Conservation (phyloP, 2,329 filamentous ascomycete species). For the Colletotrichum sp. region DNA sequence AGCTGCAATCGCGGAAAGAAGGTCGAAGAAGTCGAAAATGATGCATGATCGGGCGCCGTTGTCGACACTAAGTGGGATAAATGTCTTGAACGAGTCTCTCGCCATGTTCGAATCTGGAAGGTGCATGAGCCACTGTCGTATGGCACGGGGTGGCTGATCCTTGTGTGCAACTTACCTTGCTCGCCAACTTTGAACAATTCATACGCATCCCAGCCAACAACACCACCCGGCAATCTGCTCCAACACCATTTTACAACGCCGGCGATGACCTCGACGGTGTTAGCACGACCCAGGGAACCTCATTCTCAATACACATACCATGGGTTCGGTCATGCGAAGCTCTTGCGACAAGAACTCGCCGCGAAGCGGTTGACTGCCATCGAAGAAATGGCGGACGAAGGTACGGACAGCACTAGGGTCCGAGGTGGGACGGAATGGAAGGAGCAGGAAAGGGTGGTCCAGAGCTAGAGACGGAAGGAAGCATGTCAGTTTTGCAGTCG, state of each 20-base stretch:
- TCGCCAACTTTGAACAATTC: constrained; percentile 96
- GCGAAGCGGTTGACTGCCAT: constrained; percentile 64
- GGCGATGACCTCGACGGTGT: constrained; percentile 73
- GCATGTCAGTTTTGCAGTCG: not conserved
- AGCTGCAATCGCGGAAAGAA: constrained; percentile 87
- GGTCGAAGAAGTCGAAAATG: constrained; percentile 95
- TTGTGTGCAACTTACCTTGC: constrained; percentile 65
- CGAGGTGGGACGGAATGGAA: constrained; percentile 92
- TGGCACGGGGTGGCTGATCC: not conserved
- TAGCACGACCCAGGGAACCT: constrained; percentile 21
- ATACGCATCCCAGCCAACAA: constrained; percentile 97
- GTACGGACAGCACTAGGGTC: constrained; percentile 91
- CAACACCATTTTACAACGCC: constrained; percentile 99
- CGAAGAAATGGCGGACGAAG: constrained; percentile 93
- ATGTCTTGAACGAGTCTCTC: constrained; percentile 92
- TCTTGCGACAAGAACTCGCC: constrained; percentile 82
- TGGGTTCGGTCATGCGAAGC: constrained; percentile 88
- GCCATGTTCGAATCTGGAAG: constrained; percentile 84
- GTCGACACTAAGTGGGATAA: constrained; percentile 92
- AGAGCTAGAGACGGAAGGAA: constrained; percentile 62
- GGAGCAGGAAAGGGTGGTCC: constrained; percentile 87
- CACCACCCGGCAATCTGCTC: constrained; percentile 87
- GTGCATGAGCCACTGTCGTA: not conserved
- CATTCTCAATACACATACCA: constrained; percentile 63
- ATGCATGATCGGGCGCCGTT: constrained; percentile 85